Conservation (phyloP, 1,284 basidiomycete genomes). For the Cryptococcus neoformans region DNA sequence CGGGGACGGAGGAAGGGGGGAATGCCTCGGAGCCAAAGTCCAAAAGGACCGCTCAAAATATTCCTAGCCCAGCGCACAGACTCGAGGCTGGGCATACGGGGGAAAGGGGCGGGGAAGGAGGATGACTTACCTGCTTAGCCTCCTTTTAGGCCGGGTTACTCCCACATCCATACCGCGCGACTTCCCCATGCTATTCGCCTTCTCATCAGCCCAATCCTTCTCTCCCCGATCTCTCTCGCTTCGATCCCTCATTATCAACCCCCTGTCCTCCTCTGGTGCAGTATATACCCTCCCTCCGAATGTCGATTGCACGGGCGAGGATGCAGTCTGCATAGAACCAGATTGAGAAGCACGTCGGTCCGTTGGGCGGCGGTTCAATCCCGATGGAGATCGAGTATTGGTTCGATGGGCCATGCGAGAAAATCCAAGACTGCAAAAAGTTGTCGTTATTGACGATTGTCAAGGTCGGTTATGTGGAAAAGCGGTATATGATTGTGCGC, state of each 20-base stretch:
- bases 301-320: constrained; percentile 6
- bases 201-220: constrained; percentile 18
- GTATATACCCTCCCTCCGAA: constrained; percentile 9
- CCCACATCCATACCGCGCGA: constrained; percentile 34
- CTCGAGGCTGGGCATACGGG: not conserved
- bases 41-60: not conserved
- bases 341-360: constrained; percentile 12
- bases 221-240: constrained; percentile 13
- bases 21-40: not conserved
- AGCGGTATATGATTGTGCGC: too few relatives aligned
- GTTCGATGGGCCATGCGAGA: not conserved
- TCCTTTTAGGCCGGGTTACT: constrained; percentile 39
- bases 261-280: constrained; percentile 22
- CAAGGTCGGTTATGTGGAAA: too few relatives aligned
- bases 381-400: not conserved
- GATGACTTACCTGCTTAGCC: constrained; percentile 42
- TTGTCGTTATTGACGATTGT: too few relatives aligned
- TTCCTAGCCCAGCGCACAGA: not conserved
- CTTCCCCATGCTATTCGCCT: constrained; percentile 23
- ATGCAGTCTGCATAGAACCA: not conserved
- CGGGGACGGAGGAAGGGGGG: not conserved
- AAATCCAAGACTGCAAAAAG: too few relatives aligned
- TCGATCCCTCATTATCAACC: constrained; percentile 29
- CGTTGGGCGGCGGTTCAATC: constrained; percentile 7
- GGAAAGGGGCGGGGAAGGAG: not conserved